Percentiles rank a stretch among this genome's conserved stretches.
These are phyloP conservation scores for Paratrypanosoma confusum DNA, from an alignment of 208 protist genomes.

Conservation along the genomic window DNA sequence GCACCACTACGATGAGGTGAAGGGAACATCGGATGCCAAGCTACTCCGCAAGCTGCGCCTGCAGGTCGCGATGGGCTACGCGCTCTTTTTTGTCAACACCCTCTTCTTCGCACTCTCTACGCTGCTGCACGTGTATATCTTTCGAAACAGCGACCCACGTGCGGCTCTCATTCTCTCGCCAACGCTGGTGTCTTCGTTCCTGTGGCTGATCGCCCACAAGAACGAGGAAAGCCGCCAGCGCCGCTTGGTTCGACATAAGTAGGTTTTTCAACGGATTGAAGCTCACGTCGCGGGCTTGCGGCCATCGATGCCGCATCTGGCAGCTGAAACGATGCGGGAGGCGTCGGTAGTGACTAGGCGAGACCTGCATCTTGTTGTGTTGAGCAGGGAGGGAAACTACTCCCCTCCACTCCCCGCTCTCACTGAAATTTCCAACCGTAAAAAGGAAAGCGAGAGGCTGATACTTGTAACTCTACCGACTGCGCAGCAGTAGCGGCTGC, in stretches of 20 bases:
- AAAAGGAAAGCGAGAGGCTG: too few relatives aligned
- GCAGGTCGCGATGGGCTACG: constrained; percentile 69
- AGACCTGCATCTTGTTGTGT: too few relatives aligned
- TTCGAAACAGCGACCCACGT: constrained; percentile 72
- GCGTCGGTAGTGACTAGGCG: too few relatives aligned
- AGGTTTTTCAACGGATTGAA: constrained; percentile 2
- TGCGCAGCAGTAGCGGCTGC: too few relatives aligned
- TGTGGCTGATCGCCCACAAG: constrained; percentile 84
- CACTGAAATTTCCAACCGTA: too few relatives aligned
- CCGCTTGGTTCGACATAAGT: constrained; percentile 75
- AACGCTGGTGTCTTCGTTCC: constrained; percentile 54
- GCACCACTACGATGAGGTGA: constrained; percentile 71
- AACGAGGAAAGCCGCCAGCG: constrained; percentile 85
- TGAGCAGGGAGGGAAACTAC: too few relatives aligned
- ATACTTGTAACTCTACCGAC: too few relatives aligned
- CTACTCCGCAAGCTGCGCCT: constrained; percentile 62
- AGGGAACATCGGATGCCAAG: constrained; percentile 43
- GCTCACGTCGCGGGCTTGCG: too few relatives aligned
- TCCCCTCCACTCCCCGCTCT: too few relatives aligned
- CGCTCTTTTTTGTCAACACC: constrained; percentile 76
- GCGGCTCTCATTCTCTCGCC: constrained; percentile 72
- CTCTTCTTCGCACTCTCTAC: constrained; percentile 72
- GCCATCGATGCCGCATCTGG: too few relatives aligned
- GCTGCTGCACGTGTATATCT: constrained; percentile 68
- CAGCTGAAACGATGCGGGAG: too few relatives aligned